These are phyloP conservation scores for Stentor coeruleus DNA, from an alignment of 73 alveolate genomes.

Conservation along the genomic window DNA sequence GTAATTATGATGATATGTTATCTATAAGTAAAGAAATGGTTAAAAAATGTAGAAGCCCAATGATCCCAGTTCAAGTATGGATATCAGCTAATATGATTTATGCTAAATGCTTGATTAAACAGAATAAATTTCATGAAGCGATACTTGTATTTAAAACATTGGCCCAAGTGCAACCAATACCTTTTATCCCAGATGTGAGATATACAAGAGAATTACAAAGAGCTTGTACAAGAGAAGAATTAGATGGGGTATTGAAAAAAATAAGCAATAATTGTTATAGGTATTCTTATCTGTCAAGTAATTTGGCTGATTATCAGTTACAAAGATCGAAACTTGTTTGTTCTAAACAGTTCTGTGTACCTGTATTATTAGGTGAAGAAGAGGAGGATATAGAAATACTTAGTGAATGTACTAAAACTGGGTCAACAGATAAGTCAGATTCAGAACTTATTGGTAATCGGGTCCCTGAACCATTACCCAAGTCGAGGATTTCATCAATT, in stretches of 20 bases:
- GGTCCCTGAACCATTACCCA: too few species aligned
- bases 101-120: not conserved
- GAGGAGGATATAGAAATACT: not conserved
- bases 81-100: not conserved
- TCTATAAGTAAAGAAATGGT: not conserved
- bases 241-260: too few species aligned
- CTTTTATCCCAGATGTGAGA: not conserved
- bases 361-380: not conserved
- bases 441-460: too few species aligned
- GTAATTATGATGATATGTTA: not conserved
- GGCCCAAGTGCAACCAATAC: not conserved
- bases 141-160: not conserved
- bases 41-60: not conserved
- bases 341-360: not conserved
- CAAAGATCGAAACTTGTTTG: not conserved
- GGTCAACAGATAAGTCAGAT: not conserved
- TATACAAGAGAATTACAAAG: not conserved
- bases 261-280: too few species aligned
- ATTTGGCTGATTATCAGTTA: not conserved
- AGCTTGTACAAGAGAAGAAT: slow-evolving; percentile 3
- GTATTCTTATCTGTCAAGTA: not conserved
- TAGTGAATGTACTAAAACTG: not conserved
- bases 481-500: too few species aligned
- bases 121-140: not conserved
- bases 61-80: not conserved